Conservation (phyloP, 495 filamentous ascomycete genomes). For the Tuber melanosporum region DNA sequence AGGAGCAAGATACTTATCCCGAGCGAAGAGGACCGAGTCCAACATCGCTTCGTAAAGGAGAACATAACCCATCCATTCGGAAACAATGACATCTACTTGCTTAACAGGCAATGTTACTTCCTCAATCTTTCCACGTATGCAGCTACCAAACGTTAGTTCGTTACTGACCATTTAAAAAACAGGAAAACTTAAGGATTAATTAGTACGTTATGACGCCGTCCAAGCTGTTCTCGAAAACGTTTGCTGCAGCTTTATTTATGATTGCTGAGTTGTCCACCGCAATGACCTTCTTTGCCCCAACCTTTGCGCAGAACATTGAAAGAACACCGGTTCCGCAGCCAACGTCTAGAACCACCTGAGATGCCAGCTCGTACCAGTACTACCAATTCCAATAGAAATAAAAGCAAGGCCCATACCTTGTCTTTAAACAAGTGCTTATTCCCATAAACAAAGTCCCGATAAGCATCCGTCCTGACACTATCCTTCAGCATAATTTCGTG, state of each 20-base stretch:
- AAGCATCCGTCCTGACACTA: conserved; percentile 58
- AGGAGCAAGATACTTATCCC: conserved; percentile 72
- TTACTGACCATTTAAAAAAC: neutral
- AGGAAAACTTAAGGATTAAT: conserved; percentile 16
- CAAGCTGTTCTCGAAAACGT: conserved; percentile 73
- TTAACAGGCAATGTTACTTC: conserved; percentile 72
- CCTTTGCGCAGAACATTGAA: conserved; percentile 88
- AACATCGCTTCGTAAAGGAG: conserved; percentile 93
- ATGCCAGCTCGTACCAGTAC: neutral
- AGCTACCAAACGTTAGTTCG: conserved; percentile 12
- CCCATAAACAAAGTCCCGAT: conserved; percentile 65
- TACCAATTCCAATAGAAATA: neutral
- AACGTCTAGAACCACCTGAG: conserved; percentile 73
- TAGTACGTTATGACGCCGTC: conserved; percentile 65
- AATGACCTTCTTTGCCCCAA: conserved; percentile 83
- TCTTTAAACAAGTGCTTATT: conserved; percentile 87
- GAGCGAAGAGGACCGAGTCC: conserved; percentile 81
- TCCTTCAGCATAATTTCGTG: conserved; percentile 91
- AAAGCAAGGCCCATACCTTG: conserved; percentile 46
- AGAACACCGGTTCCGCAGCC: conserved; percentile 90
- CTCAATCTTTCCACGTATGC: conserved; percentile 76
- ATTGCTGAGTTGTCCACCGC: conserved; percentile 92
- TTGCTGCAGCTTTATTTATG: conserved; percentile 79
- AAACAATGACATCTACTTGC: conserved; percentile 90
- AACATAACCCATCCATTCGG: conserved; percentile 97